Base-by-base conservation (phyloP, 1,139 yeast genomes). In the Blastobotrys serpentis region DNA sequence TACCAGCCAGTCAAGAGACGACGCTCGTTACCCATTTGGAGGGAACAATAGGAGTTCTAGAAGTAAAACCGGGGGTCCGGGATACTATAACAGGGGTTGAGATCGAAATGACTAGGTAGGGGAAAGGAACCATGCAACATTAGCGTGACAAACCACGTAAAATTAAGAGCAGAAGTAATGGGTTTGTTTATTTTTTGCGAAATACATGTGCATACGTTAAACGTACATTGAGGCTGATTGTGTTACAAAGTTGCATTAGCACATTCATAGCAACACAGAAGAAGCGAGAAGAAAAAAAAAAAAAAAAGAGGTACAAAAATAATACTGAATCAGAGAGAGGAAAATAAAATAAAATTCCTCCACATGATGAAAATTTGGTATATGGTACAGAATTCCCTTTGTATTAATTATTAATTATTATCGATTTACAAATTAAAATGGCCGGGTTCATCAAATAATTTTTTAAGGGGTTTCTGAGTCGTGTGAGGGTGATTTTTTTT, bases 381-480 rank as follows among this genome's bases (percentile, higher is more conserved):
- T n/a, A n/a, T n/a, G n/a, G n/a, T n/a, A 23, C 10, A 29, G n/a
- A 29, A 29, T 29, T 10, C 32, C 32, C 32, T 29, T 29, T 29
- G 32, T 29, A 29, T 29, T 29, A 11, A n/a, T n/a, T 29, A 29
- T 29, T 29, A 29, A 6, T 23, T 6, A 6, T 23, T 23, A 10
- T 23, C 10, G n/a, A n/a, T 23, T 23, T 23, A 7, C n/a, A 29
- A 29, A 29, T 29, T 10, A 11, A 29, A 29, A 29, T 29, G 32
- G 32, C 32, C 32, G 32, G 32, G 13, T 29, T 6, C 32, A 29
- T 23, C 10, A 6, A 6, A 23, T 23, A 6, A n/a, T 6, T 29
- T 29, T 29, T 29, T 29, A 29, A 29, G 32, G 32, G 32, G 32
- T 6, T 29, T 29, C 32, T 29, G 32, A 29, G 32, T 29, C 32